Percentiles rank a stretch among this genome's conserved stretches.
These are phyloP conservation scores for Colletotrichum sp. DNA, from an alignment of 2,329 filamentous ascomycete genomes.

Conservation along the genomic window DNA sequence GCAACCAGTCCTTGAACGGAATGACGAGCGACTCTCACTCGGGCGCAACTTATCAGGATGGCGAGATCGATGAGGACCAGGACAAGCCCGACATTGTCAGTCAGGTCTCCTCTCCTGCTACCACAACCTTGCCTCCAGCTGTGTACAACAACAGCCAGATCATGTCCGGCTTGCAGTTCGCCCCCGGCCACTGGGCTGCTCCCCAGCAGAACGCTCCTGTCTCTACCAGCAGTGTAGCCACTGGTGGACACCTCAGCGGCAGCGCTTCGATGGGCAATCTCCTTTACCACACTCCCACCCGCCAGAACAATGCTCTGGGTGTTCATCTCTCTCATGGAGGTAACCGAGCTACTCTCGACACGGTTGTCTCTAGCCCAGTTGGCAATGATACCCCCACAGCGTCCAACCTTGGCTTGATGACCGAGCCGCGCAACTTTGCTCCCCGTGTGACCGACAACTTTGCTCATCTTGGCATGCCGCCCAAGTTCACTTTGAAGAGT, in stretches of 20 bases:
- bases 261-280: conserved; percentile 12
- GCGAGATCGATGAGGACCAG: background rate
- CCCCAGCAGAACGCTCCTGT: background rate
- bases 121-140: background rate
- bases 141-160: background rate
- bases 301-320: background rate
- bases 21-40: background rate
- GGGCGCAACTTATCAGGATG: background rate
- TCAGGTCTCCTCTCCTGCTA: background rate
- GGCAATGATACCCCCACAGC: background rate
- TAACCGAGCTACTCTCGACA: background rate
- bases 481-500: conserved; percentile 38
- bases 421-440: conserved; percentile 48
- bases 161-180: background rate
- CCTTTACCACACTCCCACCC: background rate
- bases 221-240: background rate
- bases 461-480: conserved; percentile 35
- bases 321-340: background rate
- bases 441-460: conserved; percentile 36
- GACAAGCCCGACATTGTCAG: background rate
- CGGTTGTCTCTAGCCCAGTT: background rate
- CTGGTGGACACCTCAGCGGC: background rate
- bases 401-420: conserved; percentile 27
- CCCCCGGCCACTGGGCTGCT: background rate
- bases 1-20: background rate